These are phyloP conservation scores for Gynochthodes officinalis DNA, from an alignment of 257 asterid genomes.

Conservation along the genomic window DNA sequence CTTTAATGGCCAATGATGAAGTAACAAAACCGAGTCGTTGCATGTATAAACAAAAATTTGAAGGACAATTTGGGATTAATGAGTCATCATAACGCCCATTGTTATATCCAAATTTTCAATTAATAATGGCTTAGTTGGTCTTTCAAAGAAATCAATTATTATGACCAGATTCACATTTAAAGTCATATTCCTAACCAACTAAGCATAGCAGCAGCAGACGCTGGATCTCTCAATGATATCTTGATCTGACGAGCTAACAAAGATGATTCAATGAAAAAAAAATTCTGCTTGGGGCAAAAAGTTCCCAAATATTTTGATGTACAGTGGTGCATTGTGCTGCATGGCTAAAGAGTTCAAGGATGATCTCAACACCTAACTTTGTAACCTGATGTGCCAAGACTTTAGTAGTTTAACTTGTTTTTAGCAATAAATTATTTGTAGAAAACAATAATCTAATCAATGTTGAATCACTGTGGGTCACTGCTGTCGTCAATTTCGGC, in stretches of 20 bases:
- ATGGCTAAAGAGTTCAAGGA: not conserved
- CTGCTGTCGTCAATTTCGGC: constrained; percentile 21
- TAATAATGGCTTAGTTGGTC: not conserved
- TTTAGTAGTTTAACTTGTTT: not conserved
- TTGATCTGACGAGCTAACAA: no score
- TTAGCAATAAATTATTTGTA: not conserved
- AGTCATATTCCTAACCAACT: no score
- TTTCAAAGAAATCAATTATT: not conserved
- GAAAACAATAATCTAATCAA: not conserved
- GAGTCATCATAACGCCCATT: not conserved
- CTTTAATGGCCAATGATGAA: constrained; percentile 15
- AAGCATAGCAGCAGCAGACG: no score
- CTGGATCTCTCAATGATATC: no score
- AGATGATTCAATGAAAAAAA: no score
- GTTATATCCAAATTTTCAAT: not conserved
- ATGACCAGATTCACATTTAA: constrained; percentile 9
- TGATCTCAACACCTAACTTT: not conserved
- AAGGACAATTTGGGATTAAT: constrained; percentile 8
- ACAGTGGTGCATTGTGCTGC: not conserved
- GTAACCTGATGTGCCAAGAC: constrained; percentile 14
- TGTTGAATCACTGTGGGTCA: constrained; percentile 6
- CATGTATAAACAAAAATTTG: not conserved
- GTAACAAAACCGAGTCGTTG: constrained; percentile 8
- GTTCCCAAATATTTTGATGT: not conserved
- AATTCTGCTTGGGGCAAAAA: not conserved